These are phyloP conservation scores for Penicillium concentricum DNA, from an alignment of 2,329 filamentous ascomycete genomes.

Conservation along the genomic window DNA sequence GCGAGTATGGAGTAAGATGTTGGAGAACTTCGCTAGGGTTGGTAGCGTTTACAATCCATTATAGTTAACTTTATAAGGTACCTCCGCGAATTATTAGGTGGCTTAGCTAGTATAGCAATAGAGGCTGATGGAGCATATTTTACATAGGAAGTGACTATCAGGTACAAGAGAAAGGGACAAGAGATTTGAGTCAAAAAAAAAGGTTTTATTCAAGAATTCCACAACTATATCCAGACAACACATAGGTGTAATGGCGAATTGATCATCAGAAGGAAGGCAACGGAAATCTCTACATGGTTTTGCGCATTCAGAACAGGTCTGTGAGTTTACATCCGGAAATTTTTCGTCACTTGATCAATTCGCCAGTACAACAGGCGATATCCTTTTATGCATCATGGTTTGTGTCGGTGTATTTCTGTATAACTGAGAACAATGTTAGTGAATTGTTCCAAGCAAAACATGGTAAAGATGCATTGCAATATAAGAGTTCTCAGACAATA, in stretches of 20 bases:
- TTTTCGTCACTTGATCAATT: conserved; percentile 67
- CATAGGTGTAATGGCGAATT: conserved; percentile 14
- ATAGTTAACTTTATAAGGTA: too few species aligned
- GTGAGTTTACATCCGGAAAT: conserved; percentile 92
- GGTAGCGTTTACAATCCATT: too few species aligned
- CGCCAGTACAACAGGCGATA: conserved; percentile 9
- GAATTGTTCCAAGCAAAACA: conserved; percentile 2
- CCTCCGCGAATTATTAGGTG: not conserved
- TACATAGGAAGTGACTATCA: not conserved
- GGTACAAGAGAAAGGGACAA: too few species aligned
- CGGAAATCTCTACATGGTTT: conserved; percentile 95
- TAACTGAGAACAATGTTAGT: conserved; percentile 5
- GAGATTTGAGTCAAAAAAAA: not conserved
- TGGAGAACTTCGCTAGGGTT: too few species aligned
- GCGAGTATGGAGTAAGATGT: too few species aligned
- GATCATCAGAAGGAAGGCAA: conserved; percentile 99
- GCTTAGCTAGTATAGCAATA: not conserved
- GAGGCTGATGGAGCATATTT: not conserved
- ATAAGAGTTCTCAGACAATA: conserved; percentile 58
- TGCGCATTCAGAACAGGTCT: conserved; percentile 86
- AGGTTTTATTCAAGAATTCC: conserved; percentile 18
- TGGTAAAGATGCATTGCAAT: conserved; percentile 6
- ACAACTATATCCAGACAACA: conserved; percentile 6
- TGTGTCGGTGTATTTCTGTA: not conserved
- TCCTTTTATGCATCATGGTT: not conserved